Evolutionary conservation across 2,329 filamentous ascomycete genomes (phyloP).

Genomic region (Aureobasidium sp.): DNA sequence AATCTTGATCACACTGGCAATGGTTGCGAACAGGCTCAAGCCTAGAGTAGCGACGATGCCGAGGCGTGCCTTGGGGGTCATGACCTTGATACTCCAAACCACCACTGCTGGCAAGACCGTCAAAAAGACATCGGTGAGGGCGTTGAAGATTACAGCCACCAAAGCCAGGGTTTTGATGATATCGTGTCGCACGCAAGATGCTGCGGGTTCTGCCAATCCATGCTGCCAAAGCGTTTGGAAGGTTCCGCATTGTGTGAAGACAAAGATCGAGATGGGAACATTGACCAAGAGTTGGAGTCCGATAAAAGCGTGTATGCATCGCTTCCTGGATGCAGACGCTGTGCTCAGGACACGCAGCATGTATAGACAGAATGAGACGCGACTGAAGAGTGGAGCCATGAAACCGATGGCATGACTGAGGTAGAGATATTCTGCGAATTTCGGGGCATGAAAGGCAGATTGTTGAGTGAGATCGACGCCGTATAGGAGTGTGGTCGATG

Average conservation of each 20-base stretch:
- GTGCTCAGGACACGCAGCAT: constrained; percentile 6
- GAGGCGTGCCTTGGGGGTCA: background rate
- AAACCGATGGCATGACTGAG: constrained; percentile 4
- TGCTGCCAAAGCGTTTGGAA: background rate
- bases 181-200: background rate
- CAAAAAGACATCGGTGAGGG: background rate
- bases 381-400: background rate
- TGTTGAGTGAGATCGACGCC: background rate
- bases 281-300: background rate
- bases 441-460: background rate
- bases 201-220: background rate
- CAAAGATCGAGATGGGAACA: background rate
- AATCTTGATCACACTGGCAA: background rate
- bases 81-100: constrained; percentile 6
- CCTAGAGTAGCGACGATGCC: background rate
- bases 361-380: constrained; percentile 6
- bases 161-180: background rate
- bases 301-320: background rate
- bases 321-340: background rate
- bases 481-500: background rate
- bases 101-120: background rate
- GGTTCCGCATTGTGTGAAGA: constrained; percentile 1
- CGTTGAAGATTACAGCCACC: background rate
- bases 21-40: background rate
- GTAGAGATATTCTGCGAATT: background rate